Evolutionary conservation across 1,284 basidiomycete genomes (phyloP).

Genomic region (Fistulina hepatica): DNA sequence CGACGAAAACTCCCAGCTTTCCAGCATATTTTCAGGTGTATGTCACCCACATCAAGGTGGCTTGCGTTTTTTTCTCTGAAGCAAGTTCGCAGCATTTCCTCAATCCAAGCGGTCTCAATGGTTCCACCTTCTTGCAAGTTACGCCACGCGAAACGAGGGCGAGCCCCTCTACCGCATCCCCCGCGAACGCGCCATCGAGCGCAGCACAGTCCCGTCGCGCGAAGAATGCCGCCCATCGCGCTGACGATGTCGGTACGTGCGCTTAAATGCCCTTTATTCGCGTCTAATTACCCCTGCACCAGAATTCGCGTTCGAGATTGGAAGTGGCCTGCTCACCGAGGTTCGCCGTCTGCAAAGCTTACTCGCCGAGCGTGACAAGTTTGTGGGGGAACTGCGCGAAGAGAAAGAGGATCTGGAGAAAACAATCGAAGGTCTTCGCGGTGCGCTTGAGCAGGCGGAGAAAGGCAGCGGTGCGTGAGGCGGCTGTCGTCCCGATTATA

Average conservation of each 20-base stretch:
- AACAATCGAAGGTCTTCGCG: slow-evolving; percentile 59
- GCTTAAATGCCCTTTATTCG: slow-evolving; percentile 8
- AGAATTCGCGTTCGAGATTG: slow-evolving; percentile 96
- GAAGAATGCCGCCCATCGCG: slow-evolving; percentile 76
- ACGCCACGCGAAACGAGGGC: slow-evolving; percentile 33
- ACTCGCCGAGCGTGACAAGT: slow-evolving; percentile 80
- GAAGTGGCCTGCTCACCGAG: slow-evolving; percentile 80
- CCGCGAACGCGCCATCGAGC: slow-evolving; percentile 42
- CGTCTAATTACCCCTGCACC: slow-evolving; percentile 10
- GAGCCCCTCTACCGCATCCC: slow-evolving; percentile 34
- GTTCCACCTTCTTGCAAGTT: no score
- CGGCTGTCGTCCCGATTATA: slow-evolving; percentile 3
- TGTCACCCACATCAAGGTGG: slow-evolving; percentile 16
- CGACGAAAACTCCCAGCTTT: slow-evolving; percentile 70
- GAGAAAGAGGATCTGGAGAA: slow-evolving; percentile 79
- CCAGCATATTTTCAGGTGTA: slow-evolving; percentile 61
- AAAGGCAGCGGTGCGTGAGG: slow-evolving; percentile 54
- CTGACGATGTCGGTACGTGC: slow-evolving; percentile 70
- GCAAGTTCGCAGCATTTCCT: slow-evolving; percentile 20
- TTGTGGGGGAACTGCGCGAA: slow-evolving; percentile 76
- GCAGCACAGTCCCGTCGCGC: slow-evolving; percentile 67
- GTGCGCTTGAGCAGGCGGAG: slow-evolving; percentile 66
- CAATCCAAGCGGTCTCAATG: slow-evolving; percentile 27
- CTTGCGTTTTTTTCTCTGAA: slow-evolving; percentile 4
- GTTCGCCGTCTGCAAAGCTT: slow-evolving; percentile 81